Evolutionary conservation across 2,329 filamentous ascomycete genomes (phyloP).

Genomic region (Nigrograna mackinnonii): DNA sequence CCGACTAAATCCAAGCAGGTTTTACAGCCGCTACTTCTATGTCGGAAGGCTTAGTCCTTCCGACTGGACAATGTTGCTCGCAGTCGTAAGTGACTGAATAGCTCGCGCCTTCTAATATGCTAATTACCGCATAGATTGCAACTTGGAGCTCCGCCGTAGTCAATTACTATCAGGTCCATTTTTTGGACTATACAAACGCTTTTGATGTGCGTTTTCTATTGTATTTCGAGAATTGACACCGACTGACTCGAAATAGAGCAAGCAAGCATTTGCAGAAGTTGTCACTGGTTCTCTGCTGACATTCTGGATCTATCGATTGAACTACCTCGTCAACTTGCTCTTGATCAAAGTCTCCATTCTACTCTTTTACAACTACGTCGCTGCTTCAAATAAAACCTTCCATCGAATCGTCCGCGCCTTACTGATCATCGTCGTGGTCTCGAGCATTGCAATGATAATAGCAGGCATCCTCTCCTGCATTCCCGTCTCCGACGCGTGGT

Average conservation of each 20-base stretch:
- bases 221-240: constrained; percentile 1
- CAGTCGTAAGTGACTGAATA: constrained; percentile 21
- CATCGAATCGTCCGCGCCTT: constrained; percentile 22
- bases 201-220: constrained; percentile 13
- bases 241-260: constrained; percentile 15
- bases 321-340: constrained; percentile 29
- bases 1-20: constrained; percentile 18
- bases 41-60: constrained; percentile 27
- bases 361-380: constrained; percentile 34
- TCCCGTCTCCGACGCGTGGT: constrained; percentile 31
- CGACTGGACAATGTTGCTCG: constrained; percentile 33
- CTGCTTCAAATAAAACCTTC: constrained; percentile 28
- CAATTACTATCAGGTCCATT: constrained; percentile 30
- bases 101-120: no score
- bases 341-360: constrained; percentile 38
- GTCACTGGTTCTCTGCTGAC: constrained; percentile 16
- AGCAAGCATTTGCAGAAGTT: constrained; percentile 12
- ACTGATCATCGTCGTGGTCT: constrained; percentile 23
- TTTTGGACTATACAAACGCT: constrained; percentile 20
- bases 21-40: constrained; percentile 32
- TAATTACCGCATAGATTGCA: constrained; percentile 17
- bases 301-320: constrained; percentile 32
- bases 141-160: constrained; percentile 31
- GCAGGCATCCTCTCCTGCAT: constrained; percentile 29
- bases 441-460: constrained; percentile 28